Conservation (phyloP, 73 alveolate genomes). For the Paramecium octaurelia region DNA sequence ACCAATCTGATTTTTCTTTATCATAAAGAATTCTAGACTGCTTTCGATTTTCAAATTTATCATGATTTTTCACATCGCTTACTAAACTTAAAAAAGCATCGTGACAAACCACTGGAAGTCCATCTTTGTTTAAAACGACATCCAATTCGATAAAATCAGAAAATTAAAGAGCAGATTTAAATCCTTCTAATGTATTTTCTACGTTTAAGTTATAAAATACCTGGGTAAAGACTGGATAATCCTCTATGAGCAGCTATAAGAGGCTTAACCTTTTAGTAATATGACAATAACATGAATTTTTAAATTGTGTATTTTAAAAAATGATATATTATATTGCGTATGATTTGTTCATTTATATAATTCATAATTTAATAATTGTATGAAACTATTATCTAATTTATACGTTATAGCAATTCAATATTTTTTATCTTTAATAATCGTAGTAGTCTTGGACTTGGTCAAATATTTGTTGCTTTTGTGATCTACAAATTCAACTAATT, state of each 20-base stretch:
- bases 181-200: constrained; percentile 18
- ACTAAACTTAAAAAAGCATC: constrained; percentile 1
- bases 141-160: constrained; percentile 39
- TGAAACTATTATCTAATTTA: not conserved
- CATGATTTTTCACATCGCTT: not conserved
- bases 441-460: not conserved
- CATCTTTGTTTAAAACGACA: constrained; percentile 28
- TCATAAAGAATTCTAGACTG: not conserved
- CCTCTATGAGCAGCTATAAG: constrained; percentile 51
- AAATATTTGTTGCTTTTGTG: not conserved
- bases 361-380: not conserved
- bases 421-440: not conserved
- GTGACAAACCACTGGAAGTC: not conserved
- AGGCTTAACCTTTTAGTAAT: not conserved
- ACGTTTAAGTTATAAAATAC: not conserved
- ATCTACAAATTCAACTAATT: not conserved
- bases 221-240: not conserved
- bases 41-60: not conserved
- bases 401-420: not conserved
- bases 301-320: not conserved
- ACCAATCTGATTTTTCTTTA: constrained; percentile 27
- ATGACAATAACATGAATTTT: not conserved
- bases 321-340: not conserved
- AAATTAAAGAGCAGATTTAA: not conserved
- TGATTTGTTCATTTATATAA: not conserved